Conservation (phyloP, 2,329 filamentous ascomycete genomes). For the Stagonosporopsis vannaccii region DNA sequence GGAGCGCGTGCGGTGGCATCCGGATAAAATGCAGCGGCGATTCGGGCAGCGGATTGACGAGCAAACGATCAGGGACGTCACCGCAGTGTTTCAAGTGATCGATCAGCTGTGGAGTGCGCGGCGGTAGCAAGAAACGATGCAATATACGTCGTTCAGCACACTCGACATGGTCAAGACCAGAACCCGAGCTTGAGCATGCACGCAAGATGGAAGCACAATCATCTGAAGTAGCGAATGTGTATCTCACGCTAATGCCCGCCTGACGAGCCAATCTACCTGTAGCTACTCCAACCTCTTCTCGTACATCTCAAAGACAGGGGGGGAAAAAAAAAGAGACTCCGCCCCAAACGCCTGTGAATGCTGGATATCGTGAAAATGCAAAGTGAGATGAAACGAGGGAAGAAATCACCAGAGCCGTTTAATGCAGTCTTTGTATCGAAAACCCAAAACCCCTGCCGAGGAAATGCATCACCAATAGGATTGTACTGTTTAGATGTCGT, state of each 20-base stretch:
- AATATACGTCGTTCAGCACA: too few species aligned
- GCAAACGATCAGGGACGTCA: slow-evolving; percentile 78
- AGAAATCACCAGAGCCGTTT: not conserved
- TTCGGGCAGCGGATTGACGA: slow-evolving; percentile 76
- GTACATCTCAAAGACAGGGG: too few species aligned
- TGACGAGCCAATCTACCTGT: not conserved
- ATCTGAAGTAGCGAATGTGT: not conserved
- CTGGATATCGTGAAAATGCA: slow-evolving; percentile 8
- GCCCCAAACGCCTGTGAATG: slow-evolving; percentile 2
- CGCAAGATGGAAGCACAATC: not conserved
- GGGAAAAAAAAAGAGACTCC: not conserved
- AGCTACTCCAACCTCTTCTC: not conserved
- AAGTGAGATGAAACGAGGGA: not conserved
- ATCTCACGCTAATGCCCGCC: not conserved
- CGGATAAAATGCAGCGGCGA: slow-evolving; percentile 94
- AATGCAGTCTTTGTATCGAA: not conserved
- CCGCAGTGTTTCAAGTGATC: slow-evolving; percentile 88
- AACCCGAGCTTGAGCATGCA: too few species aligned
- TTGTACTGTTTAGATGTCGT: not conserved
- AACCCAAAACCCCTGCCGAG: too few species aligned
- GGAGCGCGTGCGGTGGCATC: slow-evolving; percentile 94
- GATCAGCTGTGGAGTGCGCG: slow-evolving; percentile 76
- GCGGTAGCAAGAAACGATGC: not conserved
- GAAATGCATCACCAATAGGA: not conserved
- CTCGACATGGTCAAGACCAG: too few species aligned